Conservation (phyloP, 179 eudicot species). For the Patellifolia procumbens region DNA sequence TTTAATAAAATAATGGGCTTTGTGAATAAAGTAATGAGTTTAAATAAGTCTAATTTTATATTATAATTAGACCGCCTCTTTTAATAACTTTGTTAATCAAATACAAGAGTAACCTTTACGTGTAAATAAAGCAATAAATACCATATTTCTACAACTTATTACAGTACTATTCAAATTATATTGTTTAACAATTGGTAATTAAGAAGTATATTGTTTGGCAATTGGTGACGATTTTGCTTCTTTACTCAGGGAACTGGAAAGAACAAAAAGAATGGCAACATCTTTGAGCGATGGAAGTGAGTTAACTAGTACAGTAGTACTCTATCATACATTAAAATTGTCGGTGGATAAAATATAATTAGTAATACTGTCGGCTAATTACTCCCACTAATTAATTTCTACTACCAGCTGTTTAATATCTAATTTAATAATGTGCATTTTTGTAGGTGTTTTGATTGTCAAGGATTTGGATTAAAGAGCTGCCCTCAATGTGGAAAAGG, state of each 20-base stretch:
- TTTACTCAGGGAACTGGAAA: constrained; percentile 74
- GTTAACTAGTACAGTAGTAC: constrained; percentile 31
- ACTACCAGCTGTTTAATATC: not conserved
- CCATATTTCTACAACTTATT: not conserved
- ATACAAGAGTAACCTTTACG: not conserved
- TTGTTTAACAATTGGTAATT: not conserved
- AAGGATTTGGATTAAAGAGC: constrained; percentile 83
- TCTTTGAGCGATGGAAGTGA: constrained; percentile 96
- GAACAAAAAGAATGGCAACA: constrained; percentile 94
- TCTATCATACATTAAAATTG: not conserved
- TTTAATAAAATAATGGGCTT: too few species aligned
- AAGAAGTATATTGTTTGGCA: not conserved
- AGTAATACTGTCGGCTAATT: not conserved
- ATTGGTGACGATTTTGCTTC: not conserved
- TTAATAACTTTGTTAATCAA: too few species aligned
- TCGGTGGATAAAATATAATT: constrained; percentile 5
- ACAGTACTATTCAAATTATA: too few species aligned
- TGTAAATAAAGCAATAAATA: not conserved
- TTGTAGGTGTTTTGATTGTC: constrained; percentile 90
- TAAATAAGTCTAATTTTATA: too few species aligned
- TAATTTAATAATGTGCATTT: not conserved
- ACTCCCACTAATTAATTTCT: not conserved
- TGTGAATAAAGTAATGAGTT: too few species aligned
- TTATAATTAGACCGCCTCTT: too few species aligned
- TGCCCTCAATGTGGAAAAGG: constrained; percentile 87